Evolutionary conservation across 2,329 filamentous ascomycete genomes (phyloP).

Genomic region (Epichloe coenophiala): DNA sequence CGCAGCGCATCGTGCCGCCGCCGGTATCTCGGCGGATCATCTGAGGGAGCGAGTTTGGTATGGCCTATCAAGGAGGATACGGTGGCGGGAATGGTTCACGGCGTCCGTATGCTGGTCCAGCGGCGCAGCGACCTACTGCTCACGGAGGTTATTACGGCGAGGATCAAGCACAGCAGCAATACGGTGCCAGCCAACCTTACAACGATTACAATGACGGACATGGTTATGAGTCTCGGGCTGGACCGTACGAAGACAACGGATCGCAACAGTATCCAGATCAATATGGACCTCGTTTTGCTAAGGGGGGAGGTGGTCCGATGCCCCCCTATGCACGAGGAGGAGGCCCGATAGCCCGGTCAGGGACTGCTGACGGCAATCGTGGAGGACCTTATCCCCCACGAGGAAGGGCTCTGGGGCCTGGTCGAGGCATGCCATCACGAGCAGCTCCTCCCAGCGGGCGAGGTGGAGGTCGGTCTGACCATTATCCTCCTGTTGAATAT

Average conservation of each 20-base stretch:
- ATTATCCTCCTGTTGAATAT: constrained; percentile 2
- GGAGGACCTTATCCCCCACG: constrained; percentile 26
- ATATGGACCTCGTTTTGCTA: constrained; percentile 27
- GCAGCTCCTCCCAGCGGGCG: neutral
- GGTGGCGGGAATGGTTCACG: constrained; percentile 22
- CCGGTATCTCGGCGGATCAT: neutral
- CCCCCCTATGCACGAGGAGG: constrained; percentile 32
- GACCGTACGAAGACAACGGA: constrained; percentile 20
- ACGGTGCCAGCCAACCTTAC: constrained; percentile 26
- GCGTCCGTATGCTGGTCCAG: constrained; percentile 34
- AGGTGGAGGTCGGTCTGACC: constrained; percentile 2
- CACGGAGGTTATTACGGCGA: constrained; percentile 18
- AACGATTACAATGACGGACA: constrained; percentile 33
- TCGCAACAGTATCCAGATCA: constrained; percentile 24
- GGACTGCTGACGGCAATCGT: constrained; percentile 23
- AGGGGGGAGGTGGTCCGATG: constrained; percentile 27
- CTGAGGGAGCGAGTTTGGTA: constrained; percentile 12
- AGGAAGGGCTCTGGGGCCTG: constrained; percentile 16
- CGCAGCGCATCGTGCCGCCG: neutral
- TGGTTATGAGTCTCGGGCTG: constrained; percentile 31
- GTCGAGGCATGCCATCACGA: constrained; percentile 11
- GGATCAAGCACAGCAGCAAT: constrained; percentile 19
- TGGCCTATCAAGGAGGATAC: constrained; percentile 40
- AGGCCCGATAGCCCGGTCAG: constrained; percentile 29
- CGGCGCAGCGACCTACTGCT: constrained; percentile 26